Base-by-base conservation (phyloP, 1,284 basidiomycete genomes). In the Rhodotorula mucilaginosa region DNA sequence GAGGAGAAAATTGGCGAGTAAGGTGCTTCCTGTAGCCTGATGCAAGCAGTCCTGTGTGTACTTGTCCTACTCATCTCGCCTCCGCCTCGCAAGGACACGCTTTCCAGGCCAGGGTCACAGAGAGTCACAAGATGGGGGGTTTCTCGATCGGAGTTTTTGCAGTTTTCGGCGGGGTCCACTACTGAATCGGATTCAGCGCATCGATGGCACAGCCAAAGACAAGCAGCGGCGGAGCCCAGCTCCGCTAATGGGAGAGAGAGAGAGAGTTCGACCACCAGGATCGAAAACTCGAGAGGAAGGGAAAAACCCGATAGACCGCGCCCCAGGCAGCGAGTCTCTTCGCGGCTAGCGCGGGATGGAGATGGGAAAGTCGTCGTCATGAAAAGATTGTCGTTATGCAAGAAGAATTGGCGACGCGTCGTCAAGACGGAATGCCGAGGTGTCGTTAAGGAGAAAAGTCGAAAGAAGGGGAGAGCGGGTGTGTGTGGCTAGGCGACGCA, bases 301-400 rank as follows among this genome's bases (percentile, higher is more conserved):
- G 21, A 18, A n/a, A 23, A 19, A 26, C 26, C 8, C n/a, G 23
- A 21, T 26, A 67, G 67, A 72, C 64, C 70, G 67, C 64, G 67
- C 70, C 63, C 48, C 60, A 68, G 67, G 70, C 70, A 65, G 64
- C 70, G 47, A 57, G 70, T 72, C 70, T 71, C 61, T 63, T 72
- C 70, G 70, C 67, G 70, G 19, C 70, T 69, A 68, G 67, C 70
- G 70, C 70, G 70, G 67, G 51, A 58, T 7, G 34, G 46, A 19
- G n/a, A 29, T 26, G 39, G 13, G 52, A 64, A 39, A 39, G 49
- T n/a, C 23, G 29, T 44, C 5, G 23, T 49, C 26, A 16, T 23
- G 54, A 60, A 46, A 51, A 23, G 2, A 31, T 51, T n/a, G 60
- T 51, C 16, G 13, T 60, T 23, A 51, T 26, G 47, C 26, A 59